Evolutionary conservation across 352 stramenopile genomes (phyloP), one percentile per base, ranked within the genome.

Genomic region (Peronosclerospora sorghi): DNA sequence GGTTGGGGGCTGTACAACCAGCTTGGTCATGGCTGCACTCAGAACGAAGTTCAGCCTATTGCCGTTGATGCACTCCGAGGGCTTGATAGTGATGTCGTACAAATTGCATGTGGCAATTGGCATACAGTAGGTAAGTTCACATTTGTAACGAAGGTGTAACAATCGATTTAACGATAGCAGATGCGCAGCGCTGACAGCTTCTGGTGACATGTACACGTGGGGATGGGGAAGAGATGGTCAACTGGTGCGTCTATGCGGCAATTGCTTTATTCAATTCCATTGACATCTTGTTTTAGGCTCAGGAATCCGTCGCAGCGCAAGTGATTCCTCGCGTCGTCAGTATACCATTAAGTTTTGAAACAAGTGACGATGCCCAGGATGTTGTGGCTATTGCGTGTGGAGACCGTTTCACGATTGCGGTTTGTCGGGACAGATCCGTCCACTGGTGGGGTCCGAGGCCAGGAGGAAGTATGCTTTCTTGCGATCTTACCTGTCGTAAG

Each of bases 1-100:
- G 78, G 78, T 10, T 90, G 76, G 75, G 78, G 78, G 1, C 46
- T 86, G 8, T 90, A 90, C 42, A 76, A 86, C 35, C 78, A 90
- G 35, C 57, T 90, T 14, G 78, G 78, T 4, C 73, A 86, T 23
- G 71, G 73, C 3, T 47, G 32, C 1, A 69, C 73, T 2, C 51
- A 72, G 6, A 46, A 79, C 40, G 41, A 62, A 20, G 13, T 6
- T 17, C n/a, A 24, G 2, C 71, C 74, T 0, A 35, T 38, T 12
- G 19, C 26, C 6, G 59, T 86, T 5, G 47, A 63, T 2, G 73
- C 75, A 2, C 41, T 90, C 4, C 46, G 62, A 35, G 78, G 75
- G 8, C 47, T 90, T 8, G 62, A 71, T 21, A 68, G 60, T 32
- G 37, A 62, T 1, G 47, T 88, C 8, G 38, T 64, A 2, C 54